Percentiles rank a stretch among this genome's conserved stretches.
Evolutionary conservation across 805 yeast genomes (phyloP).

Genomic region (Candida piceae): DNA sequence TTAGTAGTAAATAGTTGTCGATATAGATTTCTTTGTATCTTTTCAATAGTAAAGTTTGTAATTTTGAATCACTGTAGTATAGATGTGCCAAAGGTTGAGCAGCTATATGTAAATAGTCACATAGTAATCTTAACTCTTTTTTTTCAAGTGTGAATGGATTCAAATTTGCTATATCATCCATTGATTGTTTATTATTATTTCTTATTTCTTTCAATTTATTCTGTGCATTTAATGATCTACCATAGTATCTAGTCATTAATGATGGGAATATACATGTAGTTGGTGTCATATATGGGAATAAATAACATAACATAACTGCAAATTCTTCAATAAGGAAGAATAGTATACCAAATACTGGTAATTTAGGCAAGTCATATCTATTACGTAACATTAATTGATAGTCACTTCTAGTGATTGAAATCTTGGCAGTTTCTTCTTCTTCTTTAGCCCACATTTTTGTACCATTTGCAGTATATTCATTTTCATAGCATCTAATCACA

Average conservation of each 20-base stretch:
- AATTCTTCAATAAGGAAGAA: slow-evolving; percentile 52
- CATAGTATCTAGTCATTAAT: slow-evolving; percentile 37
- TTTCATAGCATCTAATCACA: slow-evolving; percentile 18
- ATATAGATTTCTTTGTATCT: slow-evolving; percentile 42
- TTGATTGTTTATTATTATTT: slow-evolving; percentile 3
- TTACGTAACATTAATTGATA: slow-evolving; percentile 49
- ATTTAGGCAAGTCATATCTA: slow-evolving; percentile 41
- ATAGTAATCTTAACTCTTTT: slow-evolving; percentile 31
- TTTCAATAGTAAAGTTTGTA: slow-evolving; percentile 33
- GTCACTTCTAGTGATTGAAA: slow-evolving; percentile 34
- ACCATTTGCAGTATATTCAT: slow-evolving; percentile 13
- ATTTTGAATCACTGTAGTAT: slow-evolving; percentile 32
- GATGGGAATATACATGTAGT: slow-evolving; percentile 55
- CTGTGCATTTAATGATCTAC: slow-evolving; percentile 20
- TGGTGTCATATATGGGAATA: slow-evolving; percentile 55
- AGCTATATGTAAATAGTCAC: slow-evolving; percentile 35
- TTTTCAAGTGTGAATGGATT: slow-evolving; percentile 45
- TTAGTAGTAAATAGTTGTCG: slow-evolving; percentile 44
- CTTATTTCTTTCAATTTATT: slow-evolving; percentile 14
- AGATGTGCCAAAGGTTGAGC: slow-evolving; percentile 38
- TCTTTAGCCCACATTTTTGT: slow-evolving; percentile 6
- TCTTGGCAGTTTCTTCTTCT: slow-evolving; percentile 1
- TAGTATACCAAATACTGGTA: slow-evolving; percentile 55
- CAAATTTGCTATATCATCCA: slow-evolving; percentile 28
- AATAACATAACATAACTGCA: slow-evolving; percentile 47